Conservation (phyloP, 2,329 filamentous ascomycete species). For the Aspergillus chevalieri region DNA sequence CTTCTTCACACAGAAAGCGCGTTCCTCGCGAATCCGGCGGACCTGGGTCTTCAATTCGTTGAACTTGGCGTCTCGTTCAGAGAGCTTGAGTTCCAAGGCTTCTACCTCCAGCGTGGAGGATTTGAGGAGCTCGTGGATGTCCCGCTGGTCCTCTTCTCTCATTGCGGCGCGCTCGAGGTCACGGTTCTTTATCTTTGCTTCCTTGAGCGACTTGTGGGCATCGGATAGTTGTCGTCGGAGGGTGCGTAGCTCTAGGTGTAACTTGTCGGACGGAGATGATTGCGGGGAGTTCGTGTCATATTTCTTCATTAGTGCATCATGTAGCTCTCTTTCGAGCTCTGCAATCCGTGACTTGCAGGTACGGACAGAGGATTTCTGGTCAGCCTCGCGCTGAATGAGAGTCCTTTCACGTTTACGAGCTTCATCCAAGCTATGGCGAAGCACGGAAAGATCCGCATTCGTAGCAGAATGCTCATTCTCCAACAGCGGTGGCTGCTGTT, state of each 20-base stretch:
- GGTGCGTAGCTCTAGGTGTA: constrained; percentile 50
- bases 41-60: constrained; percentile 55
- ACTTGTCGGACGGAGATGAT: constrained; percentile 43
- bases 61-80: constrained; percentile 62
- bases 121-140: constrained; percentile 43
- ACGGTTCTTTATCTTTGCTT: constrained; percentile 47
- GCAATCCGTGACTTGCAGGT: constrained; percentile 59
- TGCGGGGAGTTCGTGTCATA: constrained; percentile 48
- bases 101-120: constrained; percentile 49
- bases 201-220: constrained; percentile 55
- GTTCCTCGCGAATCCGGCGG: constrained; percentile 51
- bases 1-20: constrained; percentile 35
- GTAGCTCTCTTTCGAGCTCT: constrained; percentile 61
- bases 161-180: constrained; percentile 47
- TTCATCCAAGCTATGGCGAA: constrained; percentile 58
- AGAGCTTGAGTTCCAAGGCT: constrained; percentile 65
- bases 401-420: constrained; percentile 62
- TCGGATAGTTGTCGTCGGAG: constrained; percentile 57
- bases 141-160: constrained; percentile 37
- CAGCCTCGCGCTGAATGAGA: constrained; percentile 58
- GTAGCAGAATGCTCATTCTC: constrained; percentile 28
- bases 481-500: constrained; percentile 48
- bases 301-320: constrained; percentile 53
- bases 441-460: constrained; percentile 49
- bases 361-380: constrained; percentile 58